Evolutionary conservation across 164 flowering plant genomes (phyloP).

Genomic region (Liquidambar formosana): DNA sequence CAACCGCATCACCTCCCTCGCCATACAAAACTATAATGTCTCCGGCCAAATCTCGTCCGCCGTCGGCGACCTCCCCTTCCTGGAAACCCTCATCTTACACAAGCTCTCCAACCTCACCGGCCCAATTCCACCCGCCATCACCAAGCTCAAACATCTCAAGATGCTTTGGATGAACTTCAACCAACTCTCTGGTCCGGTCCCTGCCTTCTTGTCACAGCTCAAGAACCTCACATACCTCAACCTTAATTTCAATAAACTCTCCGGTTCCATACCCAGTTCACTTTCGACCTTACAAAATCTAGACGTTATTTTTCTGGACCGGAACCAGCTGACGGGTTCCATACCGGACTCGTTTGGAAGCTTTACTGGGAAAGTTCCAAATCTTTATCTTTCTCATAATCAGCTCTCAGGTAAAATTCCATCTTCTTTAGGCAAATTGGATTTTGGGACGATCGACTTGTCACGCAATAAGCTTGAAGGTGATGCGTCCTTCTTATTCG

Average conservation of each 20-base stretch:
- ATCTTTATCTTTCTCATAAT: too few relatives aligned
- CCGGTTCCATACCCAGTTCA: constrained; percentile 61
- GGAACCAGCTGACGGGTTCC: constrained; percentile 62
- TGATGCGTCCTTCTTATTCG: constrained; percentile 52
- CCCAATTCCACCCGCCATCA: constrained; percentile 47
- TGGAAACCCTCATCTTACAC: constrained; percentile 45
- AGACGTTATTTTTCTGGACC: constrained; percentile 40
- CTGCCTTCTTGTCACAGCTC: constrained; percentile 52
- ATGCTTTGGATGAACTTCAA: constrained; percentile 43
- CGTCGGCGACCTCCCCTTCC: constrained; percentile 64
- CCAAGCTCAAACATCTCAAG: constrained; percentile 56
- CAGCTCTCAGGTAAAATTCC: too few relatives aligned
- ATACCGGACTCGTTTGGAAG: too few relatives aligned
- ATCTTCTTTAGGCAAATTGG: constrained; percentile 32
- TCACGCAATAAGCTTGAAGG: too few relatives aligned
- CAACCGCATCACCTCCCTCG: constrained; percentile 53
- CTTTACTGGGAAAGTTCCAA: constrained; percentile 19
- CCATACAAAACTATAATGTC: constrained; percentile 35
- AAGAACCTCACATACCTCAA: constrained; percentile 39
- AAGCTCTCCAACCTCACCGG: constrained; percentile 66
- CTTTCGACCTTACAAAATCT: constrained; percentile 43
- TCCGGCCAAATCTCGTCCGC: constrained; percentile 59
- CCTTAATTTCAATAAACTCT: constrained; percentile 55
- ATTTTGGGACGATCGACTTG: constrained; percentile 39
- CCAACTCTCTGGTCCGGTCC: constrained; percentile 66